phyloP scores from a whole-genome alignment of 768 basidiomycete species.

The Polyporus arcularius region DNA sequence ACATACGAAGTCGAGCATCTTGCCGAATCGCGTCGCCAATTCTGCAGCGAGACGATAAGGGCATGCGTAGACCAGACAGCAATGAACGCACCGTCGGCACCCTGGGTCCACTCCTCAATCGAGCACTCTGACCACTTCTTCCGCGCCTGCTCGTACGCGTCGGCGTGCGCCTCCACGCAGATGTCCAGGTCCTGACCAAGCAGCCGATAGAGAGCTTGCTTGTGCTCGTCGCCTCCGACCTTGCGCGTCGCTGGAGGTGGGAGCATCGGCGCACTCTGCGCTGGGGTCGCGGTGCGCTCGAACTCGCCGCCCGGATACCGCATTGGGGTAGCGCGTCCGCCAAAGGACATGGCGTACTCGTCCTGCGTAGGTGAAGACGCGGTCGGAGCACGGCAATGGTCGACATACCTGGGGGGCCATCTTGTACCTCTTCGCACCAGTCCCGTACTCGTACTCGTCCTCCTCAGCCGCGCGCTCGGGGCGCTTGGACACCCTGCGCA shows the following conservation, averaged over 20 bases:
- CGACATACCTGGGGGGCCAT: constrained; percentile 9
- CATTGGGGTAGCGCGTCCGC: constrained; percentile 2
- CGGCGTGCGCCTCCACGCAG: constrained; percentile 42
- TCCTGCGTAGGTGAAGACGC: constrained; percentile 10
- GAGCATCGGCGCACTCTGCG: neutral
- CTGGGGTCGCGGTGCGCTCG: neutral
- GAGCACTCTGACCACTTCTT: constrained; percentile 53
- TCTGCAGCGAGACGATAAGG: constrained; percentile 34
- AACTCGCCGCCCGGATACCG: neutral
- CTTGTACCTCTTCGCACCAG: constrained; percentile 24
- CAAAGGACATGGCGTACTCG: neutral
- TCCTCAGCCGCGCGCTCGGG: constrained; percentile 1
- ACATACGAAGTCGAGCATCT: constrained; percentile 54
- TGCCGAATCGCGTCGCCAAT: constrained; percentile 41
- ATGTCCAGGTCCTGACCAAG: constrained; percentile 46
- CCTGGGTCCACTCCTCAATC: constrained; percentile 55
- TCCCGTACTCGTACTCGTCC: constrained; percentile 20
- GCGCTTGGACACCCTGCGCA: constrained; percentile 12
- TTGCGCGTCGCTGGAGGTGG: neutral
- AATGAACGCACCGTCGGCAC: constrained; percentile 45
- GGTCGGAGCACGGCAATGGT: neutral
- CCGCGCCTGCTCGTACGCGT: constrained; percentile 45
- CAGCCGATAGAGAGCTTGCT: constrained; percentile 37
- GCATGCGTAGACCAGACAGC: neutral
- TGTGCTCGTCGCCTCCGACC: neutral